Evolutionary conservation across 2,329 filamentous ascomycete genomes (phyloP), one percentile per base, ranked within the genome.

Genomic region (Dissoconium aciculare): DNA sequence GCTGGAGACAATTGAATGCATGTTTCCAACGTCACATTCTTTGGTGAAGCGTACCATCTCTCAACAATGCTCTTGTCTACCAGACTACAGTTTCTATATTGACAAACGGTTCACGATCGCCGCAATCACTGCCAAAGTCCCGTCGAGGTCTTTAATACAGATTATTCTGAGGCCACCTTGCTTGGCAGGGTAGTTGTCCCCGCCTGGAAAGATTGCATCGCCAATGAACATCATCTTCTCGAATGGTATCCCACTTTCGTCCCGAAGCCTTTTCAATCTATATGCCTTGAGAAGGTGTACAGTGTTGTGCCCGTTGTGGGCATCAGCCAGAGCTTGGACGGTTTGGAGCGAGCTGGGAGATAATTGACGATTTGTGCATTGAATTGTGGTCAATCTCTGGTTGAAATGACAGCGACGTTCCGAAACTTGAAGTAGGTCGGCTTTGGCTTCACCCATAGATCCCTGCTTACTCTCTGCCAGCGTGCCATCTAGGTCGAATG

Each of bases 321-420:
- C 53, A 60, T 54, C n/a, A 59, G 46, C 56, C 55, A 60, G 15
- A 59, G 49, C 28, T 48, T 53, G 5, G 51, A 47, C n/a, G 52
- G 43, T 33, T 60, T 43, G 6, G 56, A 51, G 30, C 38, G 43
- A 10, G 47, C 21, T 3, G 55, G 53, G 1, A 59, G 50, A 17
- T 54, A 53, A 41, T 46, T 54, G 9, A 48, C 55, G 19, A 58
- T 46, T 38, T 59, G 56, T 43, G 56, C 57, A 31, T 57, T 36
- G 44, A 60, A 58, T 38, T 59, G 56, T 5, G 52, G 51, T 55
- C 55, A 59, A 44, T 59, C 56, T 16, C 55, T 57, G 28, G 55
- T 55, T 1, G 54, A 59, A 42, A 60, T 59, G 29, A 59, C 48
- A 23, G 53, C 50, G 14, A 60, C 55, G 39, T 59, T 43, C n/a